These are phyloP conservation scores for Papilionanthe hybrid DNA, from an alignment of 116 monocot species.

Conservation along the genomic window DNA sequence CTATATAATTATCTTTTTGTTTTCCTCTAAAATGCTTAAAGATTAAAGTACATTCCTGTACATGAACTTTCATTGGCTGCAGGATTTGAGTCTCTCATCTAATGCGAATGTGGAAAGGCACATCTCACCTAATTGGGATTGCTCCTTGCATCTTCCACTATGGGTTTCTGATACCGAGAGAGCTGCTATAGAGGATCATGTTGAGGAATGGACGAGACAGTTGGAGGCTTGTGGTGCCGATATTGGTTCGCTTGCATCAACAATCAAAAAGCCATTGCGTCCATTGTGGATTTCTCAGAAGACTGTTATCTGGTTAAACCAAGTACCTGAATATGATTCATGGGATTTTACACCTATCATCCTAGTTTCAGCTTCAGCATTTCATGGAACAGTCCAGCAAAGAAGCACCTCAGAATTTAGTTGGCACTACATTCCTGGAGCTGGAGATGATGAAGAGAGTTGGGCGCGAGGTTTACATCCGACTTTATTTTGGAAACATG, in stretches of 20 bases:
- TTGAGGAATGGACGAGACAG: constrained; percentile 64
- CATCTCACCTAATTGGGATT: constrained; percentile 45
- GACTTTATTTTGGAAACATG: constrained; percentile 75
- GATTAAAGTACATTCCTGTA: background rate
- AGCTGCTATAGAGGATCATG: constrained; percentile 46
- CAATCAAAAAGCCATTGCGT: constrained; percentile 65
- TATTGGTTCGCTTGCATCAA: constrained; percentile 44
- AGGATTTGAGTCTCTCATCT: constrained; percentile 11
- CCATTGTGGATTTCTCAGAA: constrained; percentile 92
- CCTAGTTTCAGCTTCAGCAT: constrained; percentile 72
- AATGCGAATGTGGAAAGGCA: constrained; percentile 4
- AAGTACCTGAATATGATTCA: constrained; percentile 69
- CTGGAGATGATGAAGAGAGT: constrained; percentile 97
- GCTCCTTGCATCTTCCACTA: constrained; percentile 75
- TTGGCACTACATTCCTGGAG: constrained; percentile 94
- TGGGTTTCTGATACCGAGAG: constrained; percentile 73
- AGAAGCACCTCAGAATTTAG: constrained; percentile 63
- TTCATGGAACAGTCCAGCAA: constrained; percentile 39
- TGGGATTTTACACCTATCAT: constrained; percentile 90
- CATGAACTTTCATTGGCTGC: background rate
- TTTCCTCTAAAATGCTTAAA: background rate
- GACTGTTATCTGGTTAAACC: constrained; percentile 85
- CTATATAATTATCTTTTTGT: background rate
- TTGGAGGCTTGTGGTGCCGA: constrained; percentile 80
- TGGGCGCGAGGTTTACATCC: constrained; percentile 86